Conservation (phyloP, 23 red algal species). For the Gracilariopsis chorda region DNA sequence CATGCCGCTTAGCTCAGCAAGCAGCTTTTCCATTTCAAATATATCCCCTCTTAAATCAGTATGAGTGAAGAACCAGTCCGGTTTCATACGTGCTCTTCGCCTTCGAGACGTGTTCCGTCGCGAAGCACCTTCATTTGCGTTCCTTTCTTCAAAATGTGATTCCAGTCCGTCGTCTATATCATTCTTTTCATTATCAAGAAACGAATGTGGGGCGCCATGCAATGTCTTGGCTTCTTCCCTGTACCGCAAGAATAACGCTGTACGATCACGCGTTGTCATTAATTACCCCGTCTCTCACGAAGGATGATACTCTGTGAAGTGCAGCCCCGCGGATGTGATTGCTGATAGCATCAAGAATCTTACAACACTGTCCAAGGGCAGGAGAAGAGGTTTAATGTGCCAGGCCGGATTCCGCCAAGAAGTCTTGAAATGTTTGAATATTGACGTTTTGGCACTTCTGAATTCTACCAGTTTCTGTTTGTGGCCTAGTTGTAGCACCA, state of each 20-base stretch:
- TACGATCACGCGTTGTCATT: constrained; percentile 79
- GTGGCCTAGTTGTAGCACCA: too few species aligned
- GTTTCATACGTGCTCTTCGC: constrained; percentile 32
- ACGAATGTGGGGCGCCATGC: not conserved
- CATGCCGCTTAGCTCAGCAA: constrained; percentile 24
- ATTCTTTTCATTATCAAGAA: not conserved
- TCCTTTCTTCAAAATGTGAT: not conserved
- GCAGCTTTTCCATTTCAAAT: constrained; percentile 30
- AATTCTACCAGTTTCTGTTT: too few species aligned
- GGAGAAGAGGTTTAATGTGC: too few species aligned
- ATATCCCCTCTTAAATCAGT: constrained; percentile 61
- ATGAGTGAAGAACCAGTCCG: constrained; percentile 71
- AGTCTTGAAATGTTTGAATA: too few species aligned
- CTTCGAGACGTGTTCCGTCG: not conserved
- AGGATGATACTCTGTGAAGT: too few species aligned
- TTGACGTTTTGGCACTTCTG: too few species aligned
- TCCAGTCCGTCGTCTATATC: not conserved
- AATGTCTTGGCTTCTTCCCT: constrained; percentile 58
- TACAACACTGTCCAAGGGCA: too few species aligned
- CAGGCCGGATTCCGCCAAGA: too few species aligned
- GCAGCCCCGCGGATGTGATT: too few species aligned
- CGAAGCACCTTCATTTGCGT: not conserved
- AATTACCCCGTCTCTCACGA: not conserved
- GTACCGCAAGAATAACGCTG: constrained; percentile 72
- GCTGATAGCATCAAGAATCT: too few species aligned